Base-by-base conservation (phyloP, 257 asterid species). In the Buddleja alternifolia region DNA sequence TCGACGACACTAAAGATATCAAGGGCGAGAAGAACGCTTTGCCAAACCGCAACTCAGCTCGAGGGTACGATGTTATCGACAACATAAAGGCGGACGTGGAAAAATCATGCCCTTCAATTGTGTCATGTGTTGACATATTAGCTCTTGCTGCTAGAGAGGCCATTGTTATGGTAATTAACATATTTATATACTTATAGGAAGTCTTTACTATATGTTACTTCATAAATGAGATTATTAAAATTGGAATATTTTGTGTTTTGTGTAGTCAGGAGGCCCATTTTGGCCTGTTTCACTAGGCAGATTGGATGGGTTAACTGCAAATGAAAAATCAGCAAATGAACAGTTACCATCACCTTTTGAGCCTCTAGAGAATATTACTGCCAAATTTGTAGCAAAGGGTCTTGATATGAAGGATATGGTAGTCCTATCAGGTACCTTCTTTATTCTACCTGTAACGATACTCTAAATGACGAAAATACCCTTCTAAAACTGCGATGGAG, bases 261-360 rank as follows among this genome's bases (percentile, higher is more conserved):
- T 58, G 19, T 55, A 91, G 95, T 74, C 88, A 19, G 95, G 91
- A 42, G 95, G 96, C 44, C 61, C 77, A 39, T 69, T 40, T 56
- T 75, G 82, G 82, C 53, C 69, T 11, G 80, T 75, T 44, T 51
- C 74, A 48, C 55, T 82, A 50, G 82, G 86, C 19, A 75, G 83
- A 29, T 14, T 65, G 50, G 86, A 75, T 78, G 86, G 86, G 21
- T 32, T 78, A 21, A 56, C 48, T 50, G 81, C 84, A 37, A 73
- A 86, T 63, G 81, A 82, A 63, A 84, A 81, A 50, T 86, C 92
- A 75, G 96, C 95, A 48, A 88, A 84, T 37, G 82, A 82, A 23
- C 88, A 80, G 58, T 34, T 91, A 70, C 97, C 96, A 48, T 86
- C 95, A 8, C 96, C 96, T n/a, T 71, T 86, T 50, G 95, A 88